These are phyloP conservation scores for Boletus rubropictus DNA, from an alignment of 768 basidiomycete species.

Conservation along the genomic window DNA sequence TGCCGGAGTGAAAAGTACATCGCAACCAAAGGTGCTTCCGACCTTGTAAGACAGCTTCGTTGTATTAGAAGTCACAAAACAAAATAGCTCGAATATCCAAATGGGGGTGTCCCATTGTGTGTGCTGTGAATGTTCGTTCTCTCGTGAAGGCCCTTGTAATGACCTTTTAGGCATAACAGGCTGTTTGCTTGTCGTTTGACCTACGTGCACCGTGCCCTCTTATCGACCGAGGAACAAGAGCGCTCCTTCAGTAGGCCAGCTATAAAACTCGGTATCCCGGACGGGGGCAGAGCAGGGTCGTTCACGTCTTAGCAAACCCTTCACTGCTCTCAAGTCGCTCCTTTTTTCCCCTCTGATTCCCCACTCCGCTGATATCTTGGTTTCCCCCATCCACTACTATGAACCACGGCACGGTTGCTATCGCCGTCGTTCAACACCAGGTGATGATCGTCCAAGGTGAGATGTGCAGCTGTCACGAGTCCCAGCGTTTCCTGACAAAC, in stretches of 20 bases:
- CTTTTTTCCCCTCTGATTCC: neutral
- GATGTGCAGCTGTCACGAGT: neutral
- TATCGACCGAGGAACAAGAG: conserved; percentile 15
- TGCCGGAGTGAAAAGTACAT: neutral
- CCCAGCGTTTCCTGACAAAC: conserved; percentile 1
- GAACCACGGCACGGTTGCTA: conserved; percentile 56
- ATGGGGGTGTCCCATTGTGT: neutral
- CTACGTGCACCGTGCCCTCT: neutral
- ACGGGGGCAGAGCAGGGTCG: neutral
- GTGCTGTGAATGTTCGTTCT: too few relatives aligned
- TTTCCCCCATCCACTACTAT: conserved; percentile 21
- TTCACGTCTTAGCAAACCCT: neutral
- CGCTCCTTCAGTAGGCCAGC: neutral
- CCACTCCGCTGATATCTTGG: neutral
- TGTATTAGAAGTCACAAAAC: neutral
- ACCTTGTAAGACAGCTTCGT: neutral
- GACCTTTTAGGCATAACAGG: conserved; percentile 4
- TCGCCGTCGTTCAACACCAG: conserved; percentile 63
- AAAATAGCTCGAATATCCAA: neutral
- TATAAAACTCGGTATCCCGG: conserved; percentile 18
- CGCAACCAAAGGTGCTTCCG: neutral
- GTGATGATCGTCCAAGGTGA: conserved; percentile 66
- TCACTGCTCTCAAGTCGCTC: conserved; percentile 1
- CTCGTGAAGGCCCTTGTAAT: conserved; percentile 3
- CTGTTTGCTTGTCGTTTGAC: conserved; percentile 11